Evolutionary conservation across 805 yeast species (phyloP).

Genomic region (Kuraishia piskuri): DNA sequence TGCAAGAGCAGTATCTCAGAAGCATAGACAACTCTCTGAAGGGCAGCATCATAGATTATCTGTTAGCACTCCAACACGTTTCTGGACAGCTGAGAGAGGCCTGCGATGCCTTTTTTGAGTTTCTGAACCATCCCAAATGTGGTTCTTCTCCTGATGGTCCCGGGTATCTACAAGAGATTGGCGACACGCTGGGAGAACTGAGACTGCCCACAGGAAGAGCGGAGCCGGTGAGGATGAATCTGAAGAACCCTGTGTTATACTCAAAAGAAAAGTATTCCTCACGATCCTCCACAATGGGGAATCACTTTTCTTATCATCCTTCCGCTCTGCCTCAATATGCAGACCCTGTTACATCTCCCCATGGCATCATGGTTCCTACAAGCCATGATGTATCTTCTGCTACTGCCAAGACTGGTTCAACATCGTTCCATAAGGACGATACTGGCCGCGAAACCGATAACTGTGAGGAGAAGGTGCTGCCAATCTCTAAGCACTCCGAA

Average conservation of each 20-base stretch:
- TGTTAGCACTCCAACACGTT: slow-evolving; percentile 21
- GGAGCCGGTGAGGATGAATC: no score
- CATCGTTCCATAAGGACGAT: not conserved
- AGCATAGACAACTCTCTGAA: slow-evolving; percentile 37
- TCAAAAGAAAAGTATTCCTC: not conserved
- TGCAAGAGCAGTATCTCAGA: slow-evolving; percentile 40
- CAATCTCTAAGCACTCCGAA: not conserved
- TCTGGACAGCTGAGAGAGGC: slow-evolving; percentile 20
- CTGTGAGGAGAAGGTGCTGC: not conserved
- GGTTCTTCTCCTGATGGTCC: not conserved
- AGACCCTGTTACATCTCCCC: not conserved
- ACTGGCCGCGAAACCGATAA: not conserved
- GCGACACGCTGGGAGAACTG: not conserved
- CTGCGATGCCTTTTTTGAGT: slow-evolving; percentile 19
- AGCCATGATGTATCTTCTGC: not conserved
- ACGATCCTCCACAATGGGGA: not conserved
- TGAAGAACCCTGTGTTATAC: not conserved
- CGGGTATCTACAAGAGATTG: not conserved
- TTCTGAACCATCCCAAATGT: slow-evolving; percentile 10
- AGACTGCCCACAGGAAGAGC: not conserved
- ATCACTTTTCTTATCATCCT: not conserved
- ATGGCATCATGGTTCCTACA: not conserved
- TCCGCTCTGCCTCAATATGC: not conserved
- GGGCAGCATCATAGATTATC: slow-evolving; percentile 36
- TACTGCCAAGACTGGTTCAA: not conserved